phyloP scores from a whole-genome alignment of 1,284 basidiomycete genomes.

The Cryptococcus wingfieldii region DNA sequence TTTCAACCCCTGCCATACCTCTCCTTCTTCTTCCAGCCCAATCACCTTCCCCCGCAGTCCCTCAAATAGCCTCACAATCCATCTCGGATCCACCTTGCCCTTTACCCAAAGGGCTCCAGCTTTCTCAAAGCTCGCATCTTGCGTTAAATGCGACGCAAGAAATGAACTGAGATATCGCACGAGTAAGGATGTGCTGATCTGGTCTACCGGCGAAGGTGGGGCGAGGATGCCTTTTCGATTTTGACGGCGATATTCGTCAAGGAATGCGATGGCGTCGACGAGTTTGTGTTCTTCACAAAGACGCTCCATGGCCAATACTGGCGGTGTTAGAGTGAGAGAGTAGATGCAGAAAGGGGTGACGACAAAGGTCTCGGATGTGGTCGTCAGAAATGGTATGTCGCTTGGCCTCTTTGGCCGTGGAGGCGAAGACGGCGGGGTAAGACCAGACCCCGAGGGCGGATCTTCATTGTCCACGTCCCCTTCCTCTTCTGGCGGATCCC shows the following conservation, averaged over 20 bases:
- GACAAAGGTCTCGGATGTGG: constrained; percentile 45
- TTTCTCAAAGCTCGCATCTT: constrained; percentile 46
- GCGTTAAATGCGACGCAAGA: constrained; percentile 45
- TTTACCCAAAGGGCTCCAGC: constrained; percentile 45
- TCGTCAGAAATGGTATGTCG: constrained; percentile 29
- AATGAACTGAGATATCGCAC: constrained; percentile 43
- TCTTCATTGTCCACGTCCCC: constrained; percentile 19
- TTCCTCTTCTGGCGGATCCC: not conserved
- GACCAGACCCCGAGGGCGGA: constrained; percentile 39
- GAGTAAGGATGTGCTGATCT: constrained; percentile 36
- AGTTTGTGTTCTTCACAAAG: constrained; percentile 42
- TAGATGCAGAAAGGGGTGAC: constrained; percentile 44
- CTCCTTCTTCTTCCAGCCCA: constrained; percentile 43
- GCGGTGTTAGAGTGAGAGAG: constrained; percentile 44
- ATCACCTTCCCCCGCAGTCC: constrained; percentile 42
- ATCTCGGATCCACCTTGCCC: constrained; percentile 45
- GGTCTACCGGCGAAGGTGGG: constrained; percentile 9
- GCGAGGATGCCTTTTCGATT: constrained; percentile 15
- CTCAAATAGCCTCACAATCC: constrained; percentile 49
- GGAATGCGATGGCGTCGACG: constrained; percentile 45
- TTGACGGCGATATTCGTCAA: constrained; percentile 42
- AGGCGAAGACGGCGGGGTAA: constrained; percentile 41
- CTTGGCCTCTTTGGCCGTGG: constrained; percentile 4
- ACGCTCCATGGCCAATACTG: constrained; percentile 41
- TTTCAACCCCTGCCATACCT: constrained; percentile 44